phyloP scores from a whole-genome alignment of 768 basidiomycete species.

The Suillus americanus region DNA sequence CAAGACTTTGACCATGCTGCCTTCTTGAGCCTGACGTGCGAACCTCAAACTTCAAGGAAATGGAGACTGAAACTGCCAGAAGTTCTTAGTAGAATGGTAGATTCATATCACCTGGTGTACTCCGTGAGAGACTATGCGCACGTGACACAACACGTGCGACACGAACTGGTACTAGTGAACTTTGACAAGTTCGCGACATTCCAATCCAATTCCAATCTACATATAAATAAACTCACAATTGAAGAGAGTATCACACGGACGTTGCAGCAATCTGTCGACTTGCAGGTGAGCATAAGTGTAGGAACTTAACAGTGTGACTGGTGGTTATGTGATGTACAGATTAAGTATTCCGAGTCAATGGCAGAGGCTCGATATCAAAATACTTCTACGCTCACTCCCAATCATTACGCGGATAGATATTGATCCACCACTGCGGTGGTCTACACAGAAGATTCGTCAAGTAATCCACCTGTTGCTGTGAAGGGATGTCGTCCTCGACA shows the following conservation, averaged over 20 bases:
- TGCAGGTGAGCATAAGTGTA: too few species aligned
- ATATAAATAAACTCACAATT: too few species aligned
- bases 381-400: background rate
- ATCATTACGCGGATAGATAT: background rate
- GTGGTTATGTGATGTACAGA: background rate
- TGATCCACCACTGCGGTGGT: background rate
- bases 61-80: too few species aligned
- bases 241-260: too few species aligned
- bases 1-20: background rate
- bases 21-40: background rate
- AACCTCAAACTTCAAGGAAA: background rate
- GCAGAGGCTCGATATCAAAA: background rate
- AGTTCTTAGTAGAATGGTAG: too few species aligned
- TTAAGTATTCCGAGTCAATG: background rate
- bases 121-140: too few species aligned
- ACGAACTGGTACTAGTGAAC: too few species aligned
- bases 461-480: background rate
- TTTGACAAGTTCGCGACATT: too few species aligned
- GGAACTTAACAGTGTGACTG: background rate
- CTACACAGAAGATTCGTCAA: background rate
- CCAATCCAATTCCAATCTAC: too few species aligned
- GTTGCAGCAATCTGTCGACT: too few species aligned
- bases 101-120: too few species aligned
- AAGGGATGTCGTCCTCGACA: background rate
- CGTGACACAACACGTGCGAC: too few species aligned